phyloP scores from a whole-genome alignment of 192 early-diverging fungal species.

The Allomyces macrogynus region DNA sequence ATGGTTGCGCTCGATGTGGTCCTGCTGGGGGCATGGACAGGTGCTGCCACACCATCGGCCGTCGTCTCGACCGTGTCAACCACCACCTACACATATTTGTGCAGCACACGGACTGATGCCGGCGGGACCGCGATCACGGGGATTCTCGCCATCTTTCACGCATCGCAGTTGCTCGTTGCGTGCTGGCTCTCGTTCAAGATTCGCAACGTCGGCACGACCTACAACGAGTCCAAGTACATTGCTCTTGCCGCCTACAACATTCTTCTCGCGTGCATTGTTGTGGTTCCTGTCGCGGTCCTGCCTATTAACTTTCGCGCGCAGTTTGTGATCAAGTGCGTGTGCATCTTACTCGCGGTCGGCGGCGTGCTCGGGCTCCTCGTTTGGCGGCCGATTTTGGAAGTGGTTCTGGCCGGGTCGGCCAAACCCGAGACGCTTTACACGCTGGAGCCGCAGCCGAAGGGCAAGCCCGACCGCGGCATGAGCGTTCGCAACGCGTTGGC shows the following conservation, averaged over 20 bases:
- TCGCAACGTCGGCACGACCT: background rate
- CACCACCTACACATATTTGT: background rate
- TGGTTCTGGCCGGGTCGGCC: background rate
- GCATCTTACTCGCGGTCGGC: background rate
- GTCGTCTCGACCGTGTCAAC: background rate
- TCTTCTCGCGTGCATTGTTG: background rate
- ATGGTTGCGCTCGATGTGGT: background rate
- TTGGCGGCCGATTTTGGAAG: background rate
- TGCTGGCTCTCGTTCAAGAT: background rate
- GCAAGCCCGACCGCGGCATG: background rate
- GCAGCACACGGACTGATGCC: background rate
- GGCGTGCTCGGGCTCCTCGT: background rate
- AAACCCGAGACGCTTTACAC: background rate
- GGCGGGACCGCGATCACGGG: background rate
- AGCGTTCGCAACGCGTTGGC: background rate
- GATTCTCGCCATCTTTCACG: background rate
- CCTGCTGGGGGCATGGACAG: background rate
- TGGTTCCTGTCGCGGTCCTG: background rate
- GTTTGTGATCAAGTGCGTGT: background rate
- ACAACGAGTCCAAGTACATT: constrained; percentile 1
- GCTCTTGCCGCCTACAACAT: background rate
- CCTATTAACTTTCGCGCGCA: background rate
- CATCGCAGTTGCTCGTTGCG: background rate
- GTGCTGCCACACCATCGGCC: too few species aligned
- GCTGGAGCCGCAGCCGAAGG: background rate